These are phyloP conservation scores for Magnaporthiopsis incrustans DNA, from an alignment of 2,329 filamentous ascomycete genomes.

Conservation along the genomic window DNA sequence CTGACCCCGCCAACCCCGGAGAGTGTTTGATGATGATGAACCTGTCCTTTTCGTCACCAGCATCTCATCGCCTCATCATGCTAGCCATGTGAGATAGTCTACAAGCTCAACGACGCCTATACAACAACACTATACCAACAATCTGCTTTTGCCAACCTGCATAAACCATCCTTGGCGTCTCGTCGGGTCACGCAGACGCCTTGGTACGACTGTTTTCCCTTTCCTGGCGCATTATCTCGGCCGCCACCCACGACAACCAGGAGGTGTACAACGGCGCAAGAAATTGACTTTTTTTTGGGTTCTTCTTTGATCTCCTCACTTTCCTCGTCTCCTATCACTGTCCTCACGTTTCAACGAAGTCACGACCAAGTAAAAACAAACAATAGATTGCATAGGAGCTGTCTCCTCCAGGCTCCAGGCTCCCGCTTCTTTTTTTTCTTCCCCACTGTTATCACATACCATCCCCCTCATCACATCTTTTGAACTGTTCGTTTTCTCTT, in stretches of 20 bases:
- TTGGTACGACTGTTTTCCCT: neutral
- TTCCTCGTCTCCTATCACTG: neutral
- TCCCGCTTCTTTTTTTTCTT: slow-evolving; percentile 2
- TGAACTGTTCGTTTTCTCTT: slow-evolving; percentile 2
- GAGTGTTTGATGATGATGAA: neutral
- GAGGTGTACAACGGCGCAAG: neutral
- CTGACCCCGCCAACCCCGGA: neutral
- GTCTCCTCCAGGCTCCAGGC: neutral
- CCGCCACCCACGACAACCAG: neutral
- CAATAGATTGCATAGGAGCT: neutral
- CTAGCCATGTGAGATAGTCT: too few relatives aligned
- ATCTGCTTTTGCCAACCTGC: neutral
- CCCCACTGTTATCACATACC: too few relatives aligned
- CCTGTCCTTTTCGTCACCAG: neutral
- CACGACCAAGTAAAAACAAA: neutral
- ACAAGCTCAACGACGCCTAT: too few relatives aligned
- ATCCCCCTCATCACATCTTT: neutral
- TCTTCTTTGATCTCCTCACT: neutral
- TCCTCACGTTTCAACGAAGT: neutral
- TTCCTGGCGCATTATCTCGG: neutral
- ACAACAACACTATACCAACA: neutral
- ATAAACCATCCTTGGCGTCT: neutral
- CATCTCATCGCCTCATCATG: neutral
- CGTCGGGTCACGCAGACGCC: neutral
- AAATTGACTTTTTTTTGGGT: neutral